phyloP scores from a whole-genome alignment of 495 filamentous ascomycete genomes.

The Xylaria scruposa region DNA sequence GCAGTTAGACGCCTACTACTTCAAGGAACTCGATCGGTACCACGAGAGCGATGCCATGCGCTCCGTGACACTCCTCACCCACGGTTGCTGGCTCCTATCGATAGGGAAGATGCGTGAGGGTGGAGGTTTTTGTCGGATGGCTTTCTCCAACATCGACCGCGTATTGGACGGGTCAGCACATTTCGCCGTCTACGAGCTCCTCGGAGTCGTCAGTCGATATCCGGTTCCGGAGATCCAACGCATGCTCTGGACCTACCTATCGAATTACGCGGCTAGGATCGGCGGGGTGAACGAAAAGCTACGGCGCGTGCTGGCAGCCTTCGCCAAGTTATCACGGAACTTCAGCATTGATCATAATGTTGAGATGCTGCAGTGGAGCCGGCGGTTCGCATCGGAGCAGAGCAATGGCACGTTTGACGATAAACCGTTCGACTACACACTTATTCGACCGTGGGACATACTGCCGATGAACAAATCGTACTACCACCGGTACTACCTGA shows the following conservation, averaged over 20 bases:
- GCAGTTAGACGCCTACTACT: conserved; percentile 33
- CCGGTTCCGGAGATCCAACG: conserved; percentile 38
- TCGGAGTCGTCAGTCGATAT: conserved; percentile 37
- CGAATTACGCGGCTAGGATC: conserved; percentile 35
- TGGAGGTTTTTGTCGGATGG: conserved; percentile 32
- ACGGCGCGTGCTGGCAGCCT: conserved; percentile 32
- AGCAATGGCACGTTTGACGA: conserved; percentile 40
- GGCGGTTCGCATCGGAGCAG: conserved; percentile 35
- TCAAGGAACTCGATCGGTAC: conserved; percentile 35
- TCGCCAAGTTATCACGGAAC: conserved; percentile 36
- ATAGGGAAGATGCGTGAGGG: conserved; percentile 37
- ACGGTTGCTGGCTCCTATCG: conserved; percentile 43
- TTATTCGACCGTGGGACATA: conserved; percentile 42
- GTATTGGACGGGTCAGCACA: conserved; percentile 38
- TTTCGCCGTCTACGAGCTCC: conserved; percentile 40
- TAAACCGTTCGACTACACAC: conserved; percentile 40
- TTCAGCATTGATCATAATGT: conserved; percentile 34
- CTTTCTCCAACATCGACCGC: conserved; percentile 36
- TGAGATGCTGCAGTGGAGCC: conserved; percentile 36
- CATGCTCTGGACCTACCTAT: conserved; percentile 39
- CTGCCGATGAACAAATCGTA: conserved; percentile 36
- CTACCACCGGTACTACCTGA: conserved; percentile 40
- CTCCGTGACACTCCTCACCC: conserved; percentile 37
- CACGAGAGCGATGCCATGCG: conserved; percentile 38
- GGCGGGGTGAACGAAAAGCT: conserved; percentile 35